phyloP scores from a whole-genome alignment of 495 filamentous ascomycete species.

The Daldinia loculata region DNA sequence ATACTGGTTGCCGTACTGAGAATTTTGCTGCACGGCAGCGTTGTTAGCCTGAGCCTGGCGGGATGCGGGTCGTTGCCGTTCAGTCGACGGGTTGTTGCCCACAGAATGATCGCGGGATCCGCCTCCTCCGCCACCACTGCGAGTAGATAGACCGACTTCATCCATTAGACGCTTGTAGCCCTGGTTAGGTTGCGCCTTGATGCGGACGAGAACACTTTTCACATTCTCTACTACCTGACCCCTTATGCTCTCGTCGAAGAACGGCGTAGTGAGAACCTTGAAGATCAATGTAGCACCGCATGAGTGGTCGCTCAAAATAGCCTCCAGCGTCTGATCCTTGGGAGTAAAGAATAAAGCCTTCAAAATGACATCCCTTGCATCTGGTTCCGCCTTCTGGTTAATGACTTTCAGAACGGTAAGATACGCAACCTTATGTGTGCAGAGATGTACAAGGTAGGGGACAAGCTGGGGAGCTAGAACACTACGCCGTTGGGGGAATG shows the following conservation, averaged over 20 bases:
- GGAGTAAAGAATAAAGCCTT: conserved; percentile 94
- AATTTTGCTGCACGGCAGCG: conserved; percentile 52
- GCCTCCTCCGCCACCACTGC: conserved; percentile 53
- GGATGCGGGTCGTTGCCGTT: conserved; percentile 64
- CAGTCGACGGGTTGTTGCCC: conserved; percentile 45
- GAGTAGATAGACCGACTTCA: conserved; percentile 84
- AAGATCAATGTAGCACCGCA: conserved; percentile 97
- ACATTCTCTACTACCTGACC: conserved; percentile 89
- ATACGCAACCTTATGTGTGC: conserved; percentile 98
- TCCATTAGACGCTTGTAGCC: conserved; percentile 99
- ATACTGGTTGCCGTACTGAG: conserved; percentile 53
- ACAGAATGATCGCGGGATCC: conserved; percentile 56
- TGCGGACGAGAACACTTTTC: conserved; percentile 82
- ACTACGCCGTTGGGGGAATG: conserved; percentile 88
- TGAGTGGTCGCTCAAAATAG: conserved; percentile 87
- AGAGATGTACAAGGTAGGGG: conserved; percentile 94
- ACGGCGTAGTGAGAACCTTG: conserved; percentile 97
- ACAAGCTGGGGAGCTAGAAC: conserved; percentile 93
- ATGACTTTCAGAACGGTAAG: conserved; percentile 97
- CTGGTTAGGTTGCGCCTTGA: conserved; percentile 93
- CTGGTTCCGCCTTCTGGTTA: conserved; percentile 94
- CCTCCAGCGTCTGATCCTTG: conserved; percentile 86
- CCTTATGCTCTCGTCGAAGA: conserved; percentile 93
- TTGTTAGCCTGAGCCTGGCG: conserved; percentile 58
- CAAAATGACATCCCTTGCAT: conserved; percentile 90